Base-by-base conservation (phyloP, 2,329 filamentous ascomycete genomes). In the Aspergillus jensenii region DNA sequence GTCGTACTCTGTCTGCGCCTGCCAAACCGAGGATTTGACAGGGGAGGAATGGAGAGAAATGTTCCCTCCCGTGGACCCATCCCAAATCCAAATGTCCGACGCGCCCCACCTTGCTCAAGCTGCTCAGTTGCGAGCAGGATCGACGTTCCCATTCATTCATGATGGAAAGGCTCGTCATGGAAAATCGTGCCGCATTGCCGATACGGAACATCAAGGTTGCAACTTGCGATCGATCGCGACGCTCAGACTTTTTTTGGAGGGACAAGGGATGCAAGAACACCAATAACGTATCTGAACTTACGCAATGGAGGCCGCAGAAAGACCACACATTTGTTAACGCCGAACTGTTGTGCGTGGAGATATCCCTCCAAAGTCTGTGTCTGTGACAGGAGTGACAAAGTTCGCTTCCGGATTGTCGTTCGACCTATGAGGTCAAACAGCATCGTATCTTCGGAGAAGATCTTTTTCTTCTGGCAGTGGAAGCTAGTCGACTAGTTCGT, bases 401-500 rank as follows among this genome's bases (percentile, higher is more conserved):
- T 35, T 35, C 31, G 46, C 25, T 48, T 37, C 46, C 17, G 14
- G 45, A 3, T 48, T 48, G 45, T 27, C 35, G 45, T 17, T 19
- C n/a, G 45, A 19, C 45, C 45, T 48, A 48, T 21, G 31, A 12
- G 14, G 35, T 37, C 25, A n/a, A 31, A 31, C 27, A 31, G 9
- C 27, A 31, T 31, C 27, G 8, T 31, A 31, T 31, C 27, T 31
- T 11, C 27, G 9, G 27, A 11, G 27, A 31, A 31, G n/a, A 35
- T 17, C 17, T 43, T 17, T 15, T 43, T 17, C 15, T 37, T 43
- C 40, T 43, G 40, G n/a, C 40, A 37, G 5, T 37, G 35, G 35
- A 5, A n/a, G 27, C 27, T 31, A 37, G 14, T 37, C 12, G 6
- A 48, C 48, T 56, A 46, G 54, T 56, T 51, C 47, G 27, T 57